These are phyloP conservation scores for Chalciporus pseudorubinellus DNA, from an alignment of 768 basidiomycete species.

Conservation along the genomic window DNA sequence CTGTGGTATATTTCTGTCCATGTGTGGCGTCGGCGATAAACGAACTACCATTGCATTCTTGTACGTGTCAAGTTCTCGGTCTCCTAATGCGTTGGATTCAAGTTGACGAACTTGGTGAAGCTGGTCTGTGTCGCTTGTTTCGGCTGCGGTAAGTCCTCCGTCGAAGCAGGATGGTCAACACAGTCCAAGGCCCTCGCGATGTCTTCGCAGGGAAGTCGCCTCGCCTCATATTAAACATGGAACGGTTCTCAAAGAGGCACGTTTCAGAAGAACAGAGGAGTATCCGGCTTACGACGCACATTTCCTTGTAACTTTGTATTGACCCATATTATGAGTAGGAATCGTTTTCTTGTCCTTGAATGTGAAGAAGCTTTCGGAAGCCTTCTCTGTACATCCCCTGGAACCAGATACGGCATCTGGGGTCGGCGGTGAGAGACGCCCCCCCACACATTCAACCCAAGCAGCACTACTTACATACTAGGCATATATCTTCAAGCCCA, in stretches of 20 bases:
- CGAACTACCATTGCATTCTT: not conserved
- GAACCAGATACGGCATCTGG: too few species aligned
- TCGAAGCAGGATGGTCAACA: not conserved
- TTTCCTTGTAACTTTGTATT: not conserved
- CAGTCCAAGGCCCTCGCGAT: too few species aligned
- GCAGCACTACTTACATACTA: too few species aligned
- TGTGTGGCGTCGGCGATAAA: not conserved
- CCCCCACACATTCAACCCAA: too few species aligned
- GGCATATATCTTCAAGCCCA: too few species aligned
- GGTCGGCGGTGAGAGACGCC: too few species aligned
- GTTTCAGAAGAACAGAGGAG: not conserved
- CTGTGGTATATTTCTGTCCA: not conserved
- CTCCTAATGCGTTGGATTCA: constrained; percentile 1
- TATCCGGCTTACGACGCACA: constrained; percentile 9
- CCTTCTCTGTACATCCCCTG: too few species aligned
- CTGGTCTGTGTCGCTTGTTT: constrained; percentile 15
- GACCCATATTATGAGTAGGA: too few species aligned
- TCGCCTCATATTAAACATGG: constrained; percentile 26
- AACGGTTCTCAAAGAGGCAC: constrained; percentile 8
- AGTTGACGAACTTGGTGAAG: constrained; percentile 1
- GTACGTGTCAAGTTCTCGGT: not conserved
- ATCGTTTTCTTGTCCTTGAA: too few species aligned
- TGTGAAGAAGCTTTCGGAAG: too few species aligned
- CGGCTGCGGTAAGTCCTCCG: constrained; percentile 15
- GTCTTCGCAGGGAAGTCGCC: constrained; percentile 18